phyloP scores from a whole-genome alignment of 805 yeast species.

The Pichia californica region DNA sequence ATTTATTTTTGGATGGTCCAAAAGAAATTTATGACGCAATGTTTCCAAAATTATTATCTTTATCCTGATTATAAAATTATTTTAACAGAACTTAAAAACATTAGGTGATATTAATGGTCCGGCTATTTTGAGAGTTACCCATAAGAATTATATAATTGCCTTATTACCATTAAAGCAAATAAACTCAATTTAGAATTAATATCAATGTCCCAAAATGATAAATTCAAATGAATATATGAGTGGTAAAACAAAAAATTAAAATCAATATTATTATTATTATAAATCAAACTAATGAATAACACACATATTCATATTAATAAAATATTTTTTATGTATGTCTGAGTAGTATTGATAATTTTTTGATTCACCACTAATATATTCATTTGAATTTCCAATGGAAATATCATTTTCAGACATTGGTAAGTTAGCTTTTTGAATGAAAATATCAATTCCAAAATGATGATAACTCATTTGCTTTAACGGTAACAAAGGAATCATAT shows the following conservation, averaged over 20 bases:
- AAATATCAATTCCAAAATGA: conserved; percentile 49
- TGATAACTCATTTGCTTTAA: conserved; percentile 34
- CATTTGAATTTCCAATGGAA: background rate
- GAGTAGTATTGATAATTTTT: too few species aligned
- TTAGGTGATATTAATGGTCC: background rate
- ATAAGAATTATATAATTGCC: conserved; percentile 54
- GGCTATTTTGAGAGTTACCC: conserved; percentile 53
- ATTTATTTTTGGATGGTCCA: conserved; percentile 51
- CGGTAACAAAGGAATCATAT: conserved; percentile 55
- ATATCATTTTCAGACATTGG: conserved; percentile 22
- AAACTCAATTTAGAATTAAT: conserved; percentile 46
- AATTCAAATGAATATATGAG: too few species aligned
- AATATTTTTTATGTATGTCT: too few species aligned
- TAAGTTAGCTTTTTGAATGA: conserved; percentile 32
- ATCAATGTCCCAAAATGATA: conserved; percentile 24
- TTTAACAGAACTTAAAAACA: conserved; percentile 35
- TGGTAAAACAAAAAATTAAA: too few species aligned
- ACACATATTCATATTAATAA: too few species aligned
- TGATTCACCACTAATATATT: too few species aligned
- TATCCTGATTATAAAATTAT: conserved; percentile 46
- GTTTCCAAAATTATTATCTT: conserved; percentile 30
- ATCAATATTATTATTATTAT: too few species aligned
- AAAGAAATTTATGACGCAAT: conserved; percentile 35
- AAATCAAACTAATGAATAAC: too few species aligned
- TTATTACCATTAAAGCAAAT: conserved; percentile 47